Base-by-base conservation (phyloP, 1,139 yeast species). In the Hanseniaspora gamundiae region DNA sequence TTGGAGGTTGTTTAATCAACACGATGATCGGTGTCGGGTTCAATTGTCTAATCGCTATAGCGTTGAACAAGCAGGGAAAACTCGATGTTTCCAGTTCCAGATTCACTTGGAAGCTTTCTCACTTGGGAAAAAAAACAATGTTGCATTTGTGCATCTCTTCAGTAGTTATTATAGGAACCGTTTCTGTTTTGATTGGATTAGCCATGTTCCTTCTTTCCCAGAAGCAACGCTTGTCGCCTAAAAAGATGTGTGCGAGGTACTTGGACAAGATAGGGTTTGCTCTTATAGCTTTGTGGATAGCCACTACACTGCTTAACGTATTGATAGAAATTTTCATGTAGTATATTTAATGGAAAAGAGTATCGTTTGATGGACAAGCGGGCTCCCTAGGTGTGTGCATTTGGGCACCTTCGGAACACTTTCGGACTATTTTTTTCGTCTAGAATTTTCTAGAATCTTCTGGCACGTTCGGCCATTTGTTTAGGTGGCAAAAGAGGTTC, bases 21-120 rank as follows among this genome's bases (percentile, higher is more conserved):
- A 56, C 62, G 0, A 57, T 60, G 60, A 52, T 54, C 11, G 64
- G 65, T 6, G 54, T 61, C 35, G 65, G 65, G 7, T 41, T 61
- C 4, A 60, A 64, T 47, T 62, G 60, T 2, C 47, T 60, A 3
- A 47, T 59, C 14, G 52, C 65, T 1, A 59, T 60, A 58, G 38
- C 52, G 10, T 50, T 57, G 35, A 39, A 41, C 19, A 38, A 24
- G 27, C 46, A 41, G 8, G 31, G 31, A 17, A 35, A 38, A 30
- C 19, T 30, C 8, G 35, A n/a, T 30, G 8, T n/a, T 14, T 2
- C 17, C 13, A 16, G 17, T 30, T n/a, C 35, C 13, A 21, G 28
- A 16, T 13, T 39, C 2, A 17, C 40, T 13, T 44, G 46, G 46
- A 19, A 22, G 4, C 21, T 44, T 13, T 10, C 28, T 5, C 35